These are phyloP conservation scores for Binderoboletus segoi DNA, from an alignment of 1,284 basidiomycete genomes.

Conservation along the genomic window DNA sequence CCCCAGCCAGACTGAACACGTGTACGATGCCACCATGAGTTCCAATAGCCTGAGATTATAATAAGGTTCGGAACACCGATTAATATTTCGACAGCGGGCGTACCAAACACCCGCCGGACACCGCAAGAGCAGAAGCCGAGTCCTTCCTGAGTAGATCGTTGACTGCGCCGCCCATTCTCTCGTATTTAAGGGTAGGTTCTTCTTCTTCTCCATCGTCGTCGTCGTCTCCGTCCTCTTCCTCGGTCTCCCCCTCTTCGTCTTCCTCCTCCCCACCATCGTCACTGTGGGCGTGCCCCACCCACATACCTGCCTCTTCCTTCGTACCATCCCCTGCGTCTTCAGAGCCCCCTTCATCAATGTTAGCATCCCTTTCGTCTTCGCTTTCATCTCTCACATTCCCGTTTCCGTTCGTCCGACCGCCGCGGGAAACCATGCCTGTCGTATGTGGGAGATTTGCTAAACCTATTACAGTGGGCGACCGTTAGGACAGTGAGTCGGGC, in stretches of 20 bases:
- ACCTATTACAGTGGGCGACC: too few relatives aligned
- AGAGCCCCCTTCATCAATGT: constrained; percentile 3
- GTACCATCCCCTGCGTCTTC: constrained; percentile 7
- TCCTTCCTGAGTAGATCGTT: constrained; percentile 88
- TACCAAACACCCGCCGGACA: constrained; percentile 79
- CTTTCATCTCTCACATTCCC: constrained; percentile 2
- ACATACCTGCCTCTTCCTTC: constrained; percentile 2
- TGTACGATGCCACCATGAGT: constrained; percentile 94
- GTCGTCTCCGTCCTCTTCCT: constrained; percentile 48
- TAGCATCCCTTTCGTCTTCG: constrained; percentile 7
- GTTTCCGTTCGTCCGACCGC: constrained; percentile 23
- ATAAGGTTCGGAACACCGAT: constrained; percentile 4
- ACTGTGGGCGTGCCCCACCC: constrained; percentile 2
- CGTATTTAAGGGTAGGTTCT: constrained; percentile 91
- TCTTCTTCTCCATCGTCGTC: constrained; percentile 70
- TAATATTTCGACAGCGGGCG: constrained; percentile 25
- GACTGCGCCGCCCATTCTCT: constrained; percentile 74
- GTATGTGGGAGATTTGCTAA: too few relatives aligned
- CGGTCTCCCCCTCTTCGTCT: constrained; percentile 35
- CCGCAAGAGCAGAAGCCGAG: constrained; percentile 80
- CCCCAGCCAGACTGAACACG: constrained; percentile 79
- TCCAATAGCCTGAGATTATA: constrained; percentile 68
- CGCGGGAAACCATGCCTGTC: not conserved
- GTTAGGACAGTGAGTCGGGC: too few relatives aligned
- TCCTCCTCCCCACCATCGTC: constrained; percentile 30